Evolutionary conservation across 202 grass and related monocot genomes (phyloP).

Genomic region (Brachypodium distachyon): DNA sequence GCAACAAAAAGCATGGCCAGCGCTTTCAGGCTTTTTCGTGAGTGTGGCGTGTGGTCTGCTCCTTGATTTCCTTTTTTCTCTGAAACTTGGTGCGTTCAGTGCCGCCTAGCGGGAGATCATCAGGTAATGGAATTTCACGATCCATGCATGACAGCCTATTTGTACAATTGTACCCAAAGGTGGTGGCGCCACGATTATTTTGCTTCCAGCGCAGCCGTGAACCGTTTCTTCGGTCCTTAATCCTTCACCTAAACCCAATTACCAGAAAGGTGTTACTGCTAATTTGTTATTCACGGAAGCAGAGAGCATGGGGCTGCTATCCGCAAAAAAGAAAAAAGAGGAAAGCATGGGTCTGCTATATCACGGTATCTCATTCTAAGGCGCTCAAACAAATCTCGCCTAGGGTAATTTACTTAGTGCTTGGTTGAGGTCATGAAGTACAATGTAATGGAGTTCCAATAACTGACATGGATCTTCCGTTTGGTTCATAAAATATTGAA

Average conservation of each 20-base stretch:
- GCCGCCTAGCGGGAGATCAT: too few relatives aligned
- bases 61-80: too few relatives aligned
- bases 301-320: too few relatives aligned
- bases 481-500: too few relatives aligned
- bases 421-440: too few relatives aligned
- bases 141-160: not conserved
- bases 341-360: not conserved
- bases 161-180: not conserved
- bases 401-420: not conserved
- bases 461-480: too few relatives aligned
- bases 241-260: too few relatives aligned
- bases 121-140: not conserved
- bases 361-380: not conserved
- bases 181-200: constrained; percentile 4
- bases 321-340: not conserved
- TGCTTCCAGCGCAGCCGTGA: not conserved
- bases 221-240: not conserved
- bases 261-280: too few relatives aligned
- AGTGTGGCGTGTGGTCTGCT: not conserved
- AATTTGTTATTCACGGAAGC: too few relatives aligned
- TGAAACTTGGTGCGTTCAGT: too few relatives aligned
- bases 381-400: not conserved
- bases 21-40: not conserved
- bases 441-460: too few relatives aligned
- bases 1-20: not conserved